These are phyloP conservation scores for Ophiocordyceps camponoti-floridani DNA, from an alignment of 2,329 filamentous ascomycete genomes.

Conservation along the genomic window DNA sequence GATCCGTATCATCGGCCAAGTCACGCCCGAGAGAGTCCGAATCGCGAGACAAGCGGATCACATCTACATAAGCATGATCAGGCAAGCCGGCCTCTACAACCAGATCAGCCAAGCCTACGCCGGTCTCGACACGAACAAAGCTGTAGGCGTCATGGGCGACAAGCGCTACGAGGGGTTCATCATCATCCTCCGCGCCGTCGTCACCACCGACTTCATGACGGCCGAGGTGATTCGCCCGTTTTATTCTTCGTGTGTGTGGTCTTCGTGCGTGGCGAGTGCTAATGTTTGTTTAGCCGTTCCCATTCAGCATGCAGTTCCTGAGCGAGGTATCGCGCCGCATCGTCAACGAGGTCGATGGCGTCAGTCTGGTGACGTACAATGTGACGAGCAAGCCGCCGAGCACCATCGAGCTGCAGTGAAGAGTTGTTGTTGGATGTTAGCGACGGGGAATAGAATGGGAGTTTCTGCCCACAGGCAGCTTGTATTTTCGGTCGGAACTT, in stretches of 20 bases:
- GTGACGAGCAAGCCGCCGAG: slow-evolving; percentile 48
- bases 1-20: slow-evolving; percentile 68
- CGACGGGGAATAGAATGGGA: too few species aligned
- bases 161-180: slow-evolving; percentile 15
- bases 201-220: slow-evolving; percentile 28
- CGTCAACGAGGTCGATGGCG: slow-evolving; percentile 48
- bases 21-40: slow-evolving; percentile 60
- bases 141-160: slow-evolving; percentile 8
- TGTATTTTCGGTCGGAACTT: too few species aligned
- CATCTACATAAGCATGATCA: slow-evolving; percentile 66
- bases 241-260: not conserved
- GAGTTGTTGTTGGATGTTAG: too few species aligned
- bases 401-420: slow-evolving; percentile 56
- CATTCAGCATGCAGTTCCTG: slow-evolving; percentile 47
- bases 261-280: not conserved
- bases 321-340: slow-evolving; percentile 47
- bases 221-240: slow-evolving; percentile 20
- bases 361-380: slow-evolving; percentile 52
- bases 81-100: slow-evolving; percentile 52
- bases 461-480: too few species aligned
- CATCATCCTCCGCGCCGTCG: slow-evolving; percentile 3
- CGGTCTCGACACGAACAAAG: slow-evolving; percentile 8
- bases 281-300: slow-evolving; percentile 33
- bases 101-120: slow-evolving; percentile 21
- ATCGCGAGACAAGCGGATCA: slow-evolving; percentile 63